Base-by-base conservation (phyloP, 352 stramenopile species). In the Blastocystis sp. region DNA sequence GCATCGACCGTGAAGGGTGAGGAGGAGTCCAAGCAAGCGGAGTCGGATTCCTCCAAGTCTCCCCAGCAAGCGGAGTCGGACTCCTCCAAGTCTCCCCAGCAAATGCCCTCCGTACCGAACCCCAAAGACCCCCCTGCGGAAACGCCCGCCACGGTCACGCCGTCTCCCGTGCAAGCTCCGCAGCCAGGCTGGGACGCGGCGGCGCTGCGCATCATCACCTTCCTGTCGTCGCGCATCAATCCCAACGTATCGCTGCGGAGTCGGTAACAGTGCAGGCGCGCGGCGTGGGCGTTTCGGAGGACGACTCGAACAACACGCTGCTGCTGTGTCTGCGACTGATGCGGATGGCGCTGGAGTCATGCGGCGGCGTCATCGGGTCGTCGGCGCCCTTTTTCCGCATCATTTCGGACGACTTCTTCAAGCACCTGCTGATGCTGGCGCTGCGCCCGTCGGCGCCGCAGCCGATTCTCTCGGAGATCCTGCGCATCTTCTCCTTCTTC, bases 321-420 rank as follows among this genome's bases (percentile, higher is more conserved):
- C 56, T 32, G 4, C 36, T 85, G 53, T 85, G 75, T n/a, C 57
- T 85, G 18, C 54, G 53, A 21, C 46, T 85, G 14, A 85, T 85
- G 57, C 75, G 75, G n/a, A 72, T 85, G 57, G 75, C 57, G 46
- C 38, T 85, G n/a, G 75, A 85, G 42, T 76, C 75, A 8, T 72
- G 57, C 32, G 75, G 75, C 9, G 59, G 57, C 38, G 42, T 76
- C n/a, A 76, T 85, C n/a, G 63, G 49, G n/a, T 76, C 57, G 8
- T 76, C 63, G 27, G 21, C 24, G 24, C 42, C 57, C 32, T 76
- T 85, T 18, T 85, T 85, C 42, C 18, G 24, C 21, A 54, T 85
- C 24, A 85, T 85, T 21, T 73, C 75, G 18, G 75, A 85, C 51
- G 75, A 85, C 40, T 76, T 85, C 36, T 85, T 85, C 63, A 76